Conservation (phyloP, 768 basidiomycete species). For the Leccinum boreale region DNA sequence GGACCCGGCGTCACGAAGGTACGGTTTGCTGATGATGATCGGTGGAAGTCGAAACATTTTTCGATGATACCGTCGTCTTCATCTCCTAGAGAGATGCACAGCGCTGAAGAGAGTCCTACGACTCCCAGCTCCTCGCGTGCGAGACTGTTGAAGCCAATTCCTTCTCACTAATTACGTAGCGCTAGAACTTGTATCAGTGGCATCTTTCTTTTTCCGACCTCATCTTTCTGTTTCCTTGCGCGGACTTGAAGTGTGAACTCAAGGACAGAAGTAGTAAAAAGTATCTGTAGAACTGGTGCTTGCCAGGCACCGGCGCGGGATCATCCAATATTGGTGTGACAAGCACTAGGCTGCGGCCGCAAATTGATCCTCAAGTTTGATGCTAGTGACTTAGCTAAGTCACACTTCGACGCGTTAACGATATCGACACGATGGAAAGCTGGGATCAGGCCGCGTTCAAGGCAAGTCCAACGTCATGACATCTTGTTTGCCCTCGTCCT, state of each 20-base stretch:
- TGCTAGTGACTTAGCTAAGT: neutral
- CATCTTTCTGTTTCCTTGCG: neutral
- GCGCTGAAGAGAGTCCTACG: neutral
- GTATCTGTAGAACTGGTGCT: neutral
- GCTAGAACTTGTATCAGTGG: slow-evolving; percentile 4
- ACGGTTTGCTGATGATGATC: neutral
- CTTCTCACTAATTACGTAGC: slow-evolving; percentile 18
- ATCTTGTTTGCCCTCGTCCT: neutral
- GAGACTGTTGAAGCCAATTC: slow-evolving; percentile 19
- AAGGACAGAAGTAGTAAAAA: neutral
- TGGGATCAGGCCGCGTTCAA: slow-evolving; percentile 33
- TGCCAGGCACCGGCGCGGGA: neutral
- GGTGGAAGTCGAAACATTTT: slow-evolving; percentile 12
- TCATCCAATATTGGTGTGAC: neutral
- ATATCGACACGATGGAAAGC: slow-evolving; percentile 17
- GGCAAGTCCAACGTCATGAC: slow-evolving; percentile 14
- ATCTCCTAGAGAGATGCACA: slow-evolving; percentile 8
- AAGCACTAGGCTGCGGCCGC: neutral
- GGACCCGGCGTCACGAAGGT: neutral
- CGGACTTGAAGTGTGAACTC: neutral
- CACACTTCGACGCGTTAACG: neutral
- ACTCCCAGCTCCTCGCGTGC: slow-evolving; percentile 1
- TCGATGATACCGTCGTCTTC: slow-evolving; percentile 17
- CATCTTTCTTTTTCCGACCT: neutral
- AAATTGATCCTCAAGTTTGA: slow-evolving; percentile 1